These are phyloP conservation scores for Poteriospumella lacustris DNA, from an alignment of 108 stramenopile genomes.

Conservation along the genomic window DNA sequence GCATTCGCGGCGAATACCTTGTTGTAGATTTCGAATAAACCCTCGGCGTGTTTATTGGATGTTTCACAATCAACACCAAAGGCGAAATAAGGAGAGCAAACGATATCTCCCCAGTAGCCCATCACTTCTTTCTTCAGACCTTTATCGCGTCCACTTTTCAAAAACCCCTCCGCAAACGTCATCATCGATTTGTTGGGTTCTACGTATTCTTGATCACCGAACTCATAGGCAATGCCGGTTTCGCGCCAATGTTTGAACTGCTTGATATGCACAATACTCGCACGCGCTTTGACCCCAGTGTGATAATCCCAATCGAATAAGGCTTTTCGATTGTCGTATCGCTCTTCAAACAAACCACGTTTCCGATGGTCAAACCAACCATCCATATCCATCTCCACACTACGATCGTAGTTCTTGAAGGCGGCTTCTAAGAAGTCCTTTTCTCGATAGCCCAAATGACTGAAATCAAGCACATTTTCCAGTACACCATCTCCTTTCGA, in stretches of 20 bases:
- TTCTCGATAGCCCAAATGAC: conserved; percentile 47
- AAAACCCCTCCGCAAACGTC: conserved; percentile 42
- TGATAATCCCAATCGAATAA: conserved; percentile 64
- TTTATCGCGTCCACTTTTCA: conserved; percentile 41
- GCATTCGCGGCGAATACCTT: conserved; percentile 34
- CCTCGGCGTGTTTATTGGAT: conserved; percentile 50
- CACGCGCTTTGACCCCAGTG: conserved; percentile 45
- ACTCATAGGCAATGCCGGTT: conserved; percentile 65
- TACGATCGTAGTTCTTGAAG: conserved; percentile 33
- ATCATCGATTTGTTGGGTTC: conserved; percentile 55
- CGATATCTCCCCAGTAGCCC: conserved; percentile 65
- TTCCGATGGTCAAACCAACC: conserved; percentile 48
- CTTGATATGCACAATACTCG: conserved; percentile 61
- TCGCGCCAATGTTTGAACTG: conserved; percentile 64
- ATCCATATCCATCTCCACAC: conserved; percentile 38
- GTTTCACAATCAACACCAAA: conserved; percentile 56
- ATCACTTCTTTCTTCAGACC: conserved; percentile 27
- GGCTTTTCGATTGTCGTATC: conserved; percentile 58
- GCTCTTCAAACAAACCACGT: conserved; percentile 50
- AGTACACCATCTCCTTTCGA: conserved; percentile 20
- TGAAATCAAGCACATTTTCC: conserved; percentile 45
- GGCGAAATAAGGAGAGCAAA: conserved; percentile 56
- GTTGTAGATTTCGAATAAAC: conserved; percentile 56
- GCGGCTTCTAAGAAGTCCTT: conserved; percentile 40
- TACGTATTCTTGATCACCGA: conserved; percentile 60